phyloP scores from a whole-genome alignment of 495 filamentous ascomycete genomes.

The Neurospora tetraspora region DNA sequence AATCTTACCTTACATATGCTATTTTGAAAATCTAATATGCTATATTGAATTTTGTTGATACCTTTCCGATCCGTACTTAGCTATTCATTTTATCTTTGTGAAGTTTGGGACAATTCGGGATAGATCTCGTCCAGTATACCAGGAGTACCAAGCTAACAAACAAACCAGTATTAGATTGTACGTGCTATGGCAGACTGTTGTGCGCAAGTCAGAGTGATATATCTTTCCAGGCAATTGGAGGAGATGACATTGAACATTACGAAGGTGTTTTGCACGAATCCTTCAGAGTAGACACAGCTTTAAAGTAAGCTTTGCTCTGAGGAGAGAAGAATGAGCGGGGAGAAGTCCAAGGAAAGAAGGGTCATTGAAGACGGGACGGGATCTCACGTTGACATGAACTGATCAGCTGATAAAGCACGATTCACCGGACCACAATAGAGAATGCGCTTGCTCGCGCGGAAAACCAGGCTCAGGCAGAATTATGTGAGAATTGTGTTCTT shows the following conservation, averaged over 20 bases:
- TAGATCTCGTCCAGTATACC: too few relatives aligned
- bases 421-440: neutral
- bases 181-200: neutral
- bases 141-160: too few relatives aligned
- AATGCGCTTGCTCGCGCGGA: neutral
- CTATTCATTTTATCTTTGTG: too few relatives aligned
- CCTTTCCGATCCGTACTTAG: too few relatives aligned
- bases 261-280: neutral
- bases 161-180: too few relatives aligned
- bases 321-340: neutral
- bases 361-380: neutral
- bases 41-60: too few relatives aligned
- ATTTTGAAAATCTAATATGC: too few relatives aligned
- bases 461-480: neutral
- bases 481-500: neutral
- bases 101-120: too few relatives aligned
- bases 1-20: too few relatives aligned
- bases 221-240: neutral
- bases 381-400: neutral
- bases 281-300: neutral
- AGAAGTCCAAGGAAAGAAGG: neutral
- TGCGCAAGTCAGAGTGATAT: neutral
- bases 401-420: neutral
- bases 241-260: neutral
- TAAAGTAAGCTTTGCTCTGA: neutral